A percentile compares a stretch with the other conserved stretches of the same genome.
phyloP scores from a whole-genome alignment of 805 yeast species.

The Ogataea salicorniae region DNA sequence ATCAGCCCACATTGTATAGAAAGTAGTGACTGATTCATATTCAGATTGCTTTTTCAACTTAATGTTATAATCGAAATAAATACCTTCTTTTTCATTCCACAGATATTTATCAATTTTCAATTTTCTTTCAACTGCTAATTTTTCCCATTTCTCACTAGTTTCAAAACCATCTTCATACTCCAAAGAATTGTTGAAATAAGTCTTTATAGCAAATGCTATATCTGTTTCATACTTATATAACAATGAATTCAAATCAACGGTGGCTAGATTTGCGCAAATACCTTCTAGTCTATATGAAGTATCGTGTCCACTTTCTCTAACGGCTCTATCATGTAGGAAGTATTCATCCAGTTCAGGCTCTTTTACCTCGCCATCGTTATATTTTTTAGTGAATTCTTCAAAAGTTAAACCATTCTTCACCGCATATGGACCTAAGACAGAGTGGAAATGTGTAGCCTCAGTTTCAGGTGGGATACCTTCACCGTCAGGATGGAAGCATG shows the following conservation, averaged over 20 bases:
- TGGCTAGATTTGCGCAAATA: slow-evolving; percentile 81
- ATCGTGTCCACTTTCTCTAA: slow-evolving; percentile 95
- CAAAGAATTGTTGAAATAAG: slow-evolving; percentile 48
- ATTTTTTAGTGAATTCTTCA: slow-evolving; percentile 61
- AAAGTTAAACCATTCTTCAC: slow-evolving; percentile 52
- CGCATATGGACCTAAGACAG: slow-evolving; percentile 64
- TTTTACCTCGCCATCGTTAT: slow-evolving; percentile 57
- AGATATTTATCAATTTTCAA: slow-evolving; percentile 56
- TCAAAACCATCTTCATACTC: slow-evolving; percentile 38
- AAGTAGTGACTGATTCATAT: slow-evolving; percentile 83
- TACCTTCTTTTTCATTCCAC: slow-evolving; percentile 78
- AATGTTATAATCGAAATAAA: slow-evolving; percentile 81
- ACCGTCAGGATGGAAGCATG: slow-evolving; percentile 88
- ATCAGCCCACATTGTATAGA: slow-evolving; percentile 91
- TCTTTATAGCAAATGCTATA: slow-evolving; percentile 60
- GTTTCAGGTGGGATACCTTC: slow-evolving; percentile 96
- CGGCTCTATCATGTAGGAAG: slow-evolving; percentile 88
- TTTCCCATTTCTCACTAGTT: slow-evolving; percentile 52
- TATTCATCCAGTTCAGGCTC: slow-evolving; percentile 88
- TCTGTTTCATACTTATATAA: slow-evolving; percentile 87
- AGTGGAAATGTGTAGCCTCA: slow-evolving; percentile 80
- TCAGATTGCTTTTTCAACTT: slow-evolving; percentile 47
- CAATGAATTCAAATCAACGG: slow-evolving; percentile 82
- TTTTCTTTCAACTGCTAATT: slow-evolving; percentile 52
- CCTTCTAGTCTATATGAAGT: slow-evolving; percentile 89